These are phyloP conservation scores for Puccinia hordei DNA, from an alignment of 1,284 basidiomycete genomes.

Conservation along the genomic window DNA sequence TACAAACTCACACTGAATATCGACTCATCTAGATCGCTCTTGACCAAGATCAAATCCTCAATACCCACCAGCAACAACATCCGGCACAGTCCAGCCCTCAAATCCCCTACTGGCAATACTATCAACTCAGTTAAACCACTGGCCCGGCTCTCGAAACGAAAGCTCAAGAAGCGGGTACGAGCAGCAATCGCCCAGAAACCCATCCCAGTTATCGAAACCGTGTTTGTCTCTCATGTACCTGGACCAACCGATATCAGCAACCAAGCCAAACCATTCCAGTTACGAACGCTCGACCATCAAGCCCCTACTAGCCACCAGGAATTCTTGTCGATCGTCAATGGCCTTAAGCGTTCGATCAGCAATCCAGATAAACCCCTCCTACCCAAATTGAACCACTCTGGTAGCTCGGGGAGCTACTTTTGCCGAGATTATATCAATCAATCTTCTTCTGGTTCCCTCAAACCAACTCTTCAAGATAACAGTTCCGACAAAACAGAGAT, in stretches of 20 bases:
- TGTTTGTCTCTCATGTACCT: conserved; percentile 2
- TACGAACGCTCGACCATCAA: conserved; percentile 71
- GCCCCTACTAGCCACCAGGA: conserved; percentile 69
- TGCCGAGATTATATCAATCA: conserved; percentile 70
- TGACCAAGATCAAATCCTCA: conserved; percentile 3
- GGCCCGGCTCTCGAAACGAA: background rate
- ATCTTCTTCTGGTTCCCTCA: background rate
- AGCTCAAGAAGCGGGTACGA: conserved; percentile 18
- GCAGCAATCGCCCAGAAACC: conserved; percentile 18
- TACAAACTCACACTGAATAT: conserved; percentile 11
- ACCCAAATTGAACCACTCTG: conserved; percentile 83
- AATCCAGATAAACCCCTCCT: conserved; percentile 75
- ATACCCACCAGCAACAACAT: background rate
- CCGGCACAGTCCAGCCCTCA: background rate
- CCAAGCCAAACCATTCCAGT: background rate
- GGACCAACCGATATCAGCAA: background rate
- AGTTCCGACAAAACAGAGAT: conserved; percentile 21
- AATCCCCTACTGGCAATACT: background rate
- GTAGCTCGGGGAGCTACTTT: conserved; percentile 83
- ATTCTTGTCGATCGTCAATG: conserved; percentile 65
- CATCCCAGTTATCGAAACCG: conserved; percentile 40
- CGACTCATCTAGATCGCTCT: conserved; percentile 5
- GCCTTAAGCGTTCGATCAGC: conserved; percentile 70
- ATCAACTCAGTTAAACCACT: background rate
- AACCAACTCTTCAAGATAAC: background rate